Conservation (phyloP, 192 early-diverging fungal species). For the Diversispora epigaea region DNA sequence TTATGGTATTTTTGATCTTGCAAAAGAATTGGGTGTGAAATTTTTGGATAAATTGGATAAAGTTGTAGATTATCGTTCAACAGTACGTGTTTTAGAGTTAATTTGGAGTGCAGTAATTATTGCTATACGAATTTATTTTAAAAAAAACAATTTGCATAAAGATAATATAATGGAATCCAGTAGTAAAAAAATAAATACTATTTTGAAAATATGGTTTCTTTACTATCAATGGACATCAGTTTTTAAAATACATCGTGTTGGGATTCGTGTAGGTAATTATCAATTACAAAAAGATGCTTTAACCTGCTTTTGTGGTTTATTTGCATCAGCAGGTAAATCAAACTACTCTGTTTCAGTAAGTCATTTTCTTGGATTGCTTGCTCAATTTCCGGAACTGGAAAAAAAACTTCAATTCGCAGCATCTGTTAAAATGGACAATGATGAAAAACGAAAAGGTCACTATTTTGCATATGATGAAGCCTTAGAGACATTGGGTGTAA, state of each 20-base stretch:
- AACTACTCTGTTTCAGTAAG: too few relatives aligned
- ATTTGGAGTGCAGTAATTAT: background rate
- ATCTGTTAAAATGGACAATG: background rate
- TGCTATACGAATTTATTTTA: background rate
- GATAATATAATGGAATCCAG: background rate
- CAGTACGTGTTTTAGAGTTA: background rate
- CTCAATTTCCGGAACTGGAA: too few relatives aligned
- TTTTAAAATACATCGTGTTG: background rate
- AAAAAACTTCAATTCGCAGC: too few relatives aligned
- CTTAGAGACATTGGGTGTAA: background rate
- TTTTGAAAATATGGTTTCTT: slow-evolving; percentile 1
- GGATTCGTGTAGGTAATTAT: background rate
- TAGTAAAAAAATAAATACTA: background rate
- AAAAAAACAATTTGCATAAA: background rate
- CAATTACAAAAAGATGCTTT: too few relatives aligned
- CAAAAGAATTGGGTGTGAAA: background rate
- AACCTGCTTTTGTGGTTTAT: too few relatives aligned
- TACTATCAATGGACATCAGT: background rate
- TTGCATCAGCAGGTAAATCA: too few relatives aligned
- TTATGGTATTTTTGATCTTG: slow-evolving; percentile 2
- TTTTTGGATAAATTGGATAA: slow-evolving; percentile 3
- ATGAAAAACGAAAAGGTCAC: too few relatives aligned
- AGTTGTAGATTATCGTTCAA: slow-evolving; percentile 6
- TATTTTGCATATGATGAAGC: too few relatives aligned
- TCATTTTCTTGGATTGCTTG: too few relatives aligned